Evolutionary conservation across 352 stramenopile genomes (phyloP).

Genomic region (Blastocystis sp.): DNA sequence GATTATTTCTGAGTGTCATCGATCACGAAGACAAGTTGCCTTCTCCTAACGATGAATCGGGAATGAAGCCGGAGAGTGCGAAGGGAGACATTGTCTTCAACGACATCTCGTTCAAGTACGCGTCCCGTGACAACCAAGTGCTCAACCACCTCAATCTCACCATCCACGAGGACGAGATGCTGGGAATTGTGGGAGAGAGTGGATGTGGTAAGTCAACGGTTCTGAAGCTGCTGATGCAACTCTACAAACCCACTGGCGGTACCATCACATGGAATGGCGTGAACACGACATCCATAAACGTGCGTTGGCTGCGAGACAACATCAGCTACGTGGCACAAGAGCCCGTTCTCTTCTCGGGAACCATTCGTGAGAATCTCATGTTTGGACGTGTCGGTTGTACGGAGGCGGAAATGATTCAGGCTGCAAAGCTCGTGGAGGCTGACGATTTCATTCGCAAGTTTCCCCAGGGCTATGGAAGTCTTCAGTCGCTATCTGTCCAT

Average conservation of each 20-base stretch:
- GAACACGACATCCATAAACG: no score
- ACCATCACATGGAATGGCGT: slow-evolving; percentile 5
- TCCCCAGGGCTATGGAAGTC: neutral
- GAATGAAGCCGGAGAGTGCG: neutral
- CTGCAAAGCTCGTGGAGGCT: slow-evolving; percentile 62
- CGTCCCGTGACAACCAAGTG: slow-evolving; percentile 52
- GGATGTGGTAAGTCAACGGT: slow-evolving; percentile 61
- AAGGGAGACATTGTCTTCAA: slow-evolving; percentile 61
- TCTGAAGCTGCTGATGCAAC: slow-evolving; percentile 61
- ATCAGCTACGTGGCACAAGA: slow-evolving; percentile 81
- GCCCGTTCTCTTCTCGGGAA: slow-evolving; percentile 74
- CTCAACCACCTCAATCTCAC: slow-evolving; percentile 44
- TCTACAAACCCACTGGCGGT: slow-evolving; percentile 58
- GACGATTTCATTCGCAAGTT: slow-evolving; percentile 74
- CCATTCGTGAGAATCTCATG: slow-evolving; percentile 69
- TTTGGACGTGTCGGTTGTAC: neutral
- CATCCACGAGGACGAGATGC: slow-evolving; percentile 52
- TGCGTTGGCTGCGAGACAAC: slow-evolving; percentile 63
- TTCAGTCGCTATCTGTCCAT: neutral
- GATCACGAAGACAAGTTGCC: slow-evolving; percentile 23
- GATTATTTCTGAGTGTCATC: slow-evolving; percentile 22
- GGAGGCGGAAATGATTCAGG: neutral
- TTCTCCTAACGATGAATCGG: neutral
- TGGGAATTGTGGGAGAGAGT: slow-evolving; percentile 60
- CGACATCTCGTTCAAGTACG: slow-evolving; percentile 62